phyloP scores from a whole-genome alignment of 257 asterid genomes.

The Sherardia arvensis region DNA sequence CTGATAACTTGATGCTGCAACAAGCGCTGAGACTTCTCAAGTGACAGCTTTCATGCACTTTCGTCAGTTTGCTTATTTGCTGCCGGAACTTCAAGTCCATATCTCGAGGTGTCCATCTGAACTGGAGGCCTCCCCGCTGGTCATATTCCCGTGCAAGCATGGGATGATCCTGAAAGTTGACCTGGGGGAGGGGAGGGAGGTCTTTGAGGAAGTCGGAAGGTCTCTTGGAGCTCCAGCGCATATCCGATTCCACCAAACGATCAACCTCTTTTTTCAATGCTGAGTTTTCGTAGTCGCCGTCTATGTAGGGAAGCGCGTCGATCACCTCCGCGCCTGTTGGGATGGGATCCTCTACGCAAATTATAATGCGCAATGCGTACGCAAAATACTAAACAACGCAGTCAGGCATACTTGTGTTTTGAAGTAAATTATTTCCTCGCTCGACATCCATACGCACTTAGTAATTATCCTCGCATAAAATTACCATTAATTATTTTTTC shows the following conservation, averaged over 20 bases:
- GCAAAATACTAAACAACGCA: no score
- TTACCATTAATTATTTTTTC: no score
- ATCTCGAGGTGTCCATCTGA: conserved; percentile 76
- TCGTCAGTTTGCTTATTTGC: conserved; percentile 78
- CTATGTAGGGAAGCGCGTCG: conserved; percentile 93
- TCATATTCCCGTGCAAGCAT: conserved; percentile 95
- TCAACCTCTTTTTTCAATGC: conserved; percentile 70
- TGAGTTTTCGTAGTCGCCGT: conserved; percentile 82
- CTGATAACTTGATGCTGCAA: conserved; percentile 96
- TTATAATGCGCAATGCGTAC: no score
- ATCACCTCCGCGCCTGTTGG: conserved; percentile 41
- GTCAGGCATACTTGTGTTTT: no score
- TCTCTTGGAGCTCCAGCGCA: conserved; percentile 75
- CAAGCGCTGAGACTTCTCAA: conserved; percentile 81
- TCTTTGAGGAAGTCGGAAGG: conserved; percentile 93
- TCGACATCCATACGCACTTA: no score
- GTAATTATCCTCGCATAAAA: no score
- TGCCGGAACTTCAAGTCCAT: conserved; percentile 77
- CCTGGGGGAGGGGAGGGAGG: conserved; percentile 69
- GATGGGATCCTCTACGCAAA: no score
- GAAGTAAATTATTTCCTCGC: no score
- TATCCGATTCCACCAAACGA: conserved; percentile 83
- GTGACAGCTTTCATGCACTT: conserved; percentile 76
- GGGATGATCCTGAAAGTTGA: conserved; percentile 74
- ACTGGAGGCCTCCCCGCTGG: conserved; percentile 92